Base-by-base conservation (phyloP, 2,329 filamentous ascomycete genomes). In the Ophiostoma sp. region DNA sequence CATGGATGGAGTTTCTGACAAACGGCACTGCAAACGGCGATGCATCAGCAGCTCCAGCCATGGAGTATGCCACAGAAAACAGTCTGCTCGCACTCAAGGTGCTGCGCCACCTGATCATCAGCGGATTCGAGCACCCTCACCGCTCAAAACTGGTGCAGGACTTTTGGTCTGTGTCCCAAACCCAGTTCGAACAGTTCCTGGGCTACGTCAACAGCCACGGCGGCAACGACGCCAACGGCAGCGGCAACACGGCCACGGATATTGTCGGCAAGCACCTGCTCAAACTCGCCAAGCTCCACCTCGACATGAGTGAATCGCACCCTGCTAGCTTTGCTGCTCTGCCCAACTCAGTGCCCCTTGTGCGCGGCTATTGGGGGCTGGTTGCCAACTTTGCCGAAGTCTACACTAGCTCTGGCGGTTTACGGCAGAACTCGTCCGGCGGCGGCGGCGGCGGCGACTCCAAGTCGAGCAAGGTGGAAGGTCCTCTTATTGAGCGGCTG, bases 211-310 rank as follows among this genome's bases (percentile, higher is more conserved):
- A 83, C 72, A 82, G 83, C 71, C 81, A 83, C 58, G 83, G 58
- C 40, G 40, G 47, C 18, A 58, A 14, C 40, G 16, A 52, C 4
- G 49, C 9, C 42, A 45, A n/a, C 9, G 58, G 44, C 47, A 40
- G 45, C 60, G 1, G 76, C 81, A 4, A 83, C 6, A 8, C 44
- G 12, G 45, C 44, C 18, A 49, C 64, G 5, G 84, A 84, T 47
- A 75, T 89, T 38, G 80, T 96, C n/a, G 90, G 91, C 72, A 96
- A 93, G 75, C 93, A 97, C 75, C 81, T 97, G 2, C 79, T 97
- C 58, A 93, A 98, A 75, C 89, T 98, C 65, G 89, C 93, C 3
- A 99, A 98, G 78, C 81, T 99, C 3, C 95, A 98, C 76, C 83
- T 96, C 52, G 89, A 92, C 68, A 94, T 98, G 89, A 87, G 92